A percentile compares a stretch with the other conserved stretches of the same genome.
Conservation (phyloP, 1,139 yeast species). For the Tardiomyces digboiensis region DNA sequence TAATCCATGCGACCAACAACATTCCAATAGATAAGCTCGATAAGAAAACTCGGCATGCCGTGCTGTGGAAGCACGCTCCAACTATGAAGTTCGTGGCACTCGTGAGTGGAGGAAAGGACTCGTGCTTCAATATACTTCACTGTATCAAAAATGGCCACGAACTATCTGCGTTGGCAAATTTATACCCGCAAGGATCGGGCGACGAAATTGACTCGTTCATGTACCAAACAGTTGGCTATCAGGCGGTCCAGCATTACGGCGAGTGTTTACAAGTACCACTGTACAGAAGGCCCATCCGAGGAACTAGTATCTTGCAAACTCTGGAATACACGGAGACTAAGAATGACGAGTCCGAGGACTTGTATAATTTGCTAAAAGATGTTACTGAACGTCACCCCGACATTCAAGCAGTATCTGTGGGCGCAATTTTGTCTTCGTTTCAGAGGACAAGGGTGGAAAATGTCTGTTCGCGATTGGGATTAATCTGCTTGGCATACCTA, state of each 20-base stretch:
- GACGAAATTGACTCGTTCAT: slow-evolving; percentile 86
- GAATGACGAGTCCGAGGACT: slow-evolving; percentile 83
- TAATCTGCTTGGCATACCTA: slow-evolving; percentile 62
- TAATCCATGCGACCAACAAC: not conserved
- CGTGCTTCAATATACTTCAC: slow-evolving; percentile 81
- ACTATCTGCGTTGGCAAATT: slow-evolving; percentile 72
- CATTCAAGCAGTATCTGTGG: slow-evolving; percentile 80
- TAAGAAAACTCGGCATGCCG: not conserved
- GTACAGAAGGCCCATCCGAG: slow-evolving; percentile 57
- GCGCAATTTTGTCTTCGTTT: slow-evolving; percentile 89
- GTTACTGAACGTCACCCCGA: slow-evolving; percentile 57
- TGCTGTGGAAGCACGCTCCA: not conserved
- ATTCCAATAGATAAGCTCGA: not conserved
- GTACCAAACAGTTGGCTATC: slow-evolving; percentile 99
- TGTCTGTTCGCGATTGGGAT: slow-evolving; percentile 66
- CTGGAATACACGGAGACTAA: slow-evolving; percentile 57
- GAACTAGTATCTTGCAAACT: slow-evolving; percentile 52
- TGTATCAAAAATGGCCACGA: slow-evolving; percentile 80
- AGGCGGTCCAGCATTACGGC: slow-evolving; percentile 54
- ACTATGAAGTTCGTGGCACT: slow-evolving; percentile 85
- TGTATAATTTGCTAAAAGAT: slow-evolving; percentile 39
- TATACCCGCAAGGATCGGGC: slow-evolving; percentile 44
- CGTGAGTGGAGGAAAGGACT: slow-evolving; percentile 94
- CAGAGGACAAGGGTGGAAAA: slow-evolving; percentile 91
- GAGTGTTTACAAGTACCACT: slow-evolving; percentile 74